These are phyloP conservation scores for Schizophyllum amplum DNA, from an alignment of 1,284 basidiomycete species.

Conservation along the genomic window DNA sequence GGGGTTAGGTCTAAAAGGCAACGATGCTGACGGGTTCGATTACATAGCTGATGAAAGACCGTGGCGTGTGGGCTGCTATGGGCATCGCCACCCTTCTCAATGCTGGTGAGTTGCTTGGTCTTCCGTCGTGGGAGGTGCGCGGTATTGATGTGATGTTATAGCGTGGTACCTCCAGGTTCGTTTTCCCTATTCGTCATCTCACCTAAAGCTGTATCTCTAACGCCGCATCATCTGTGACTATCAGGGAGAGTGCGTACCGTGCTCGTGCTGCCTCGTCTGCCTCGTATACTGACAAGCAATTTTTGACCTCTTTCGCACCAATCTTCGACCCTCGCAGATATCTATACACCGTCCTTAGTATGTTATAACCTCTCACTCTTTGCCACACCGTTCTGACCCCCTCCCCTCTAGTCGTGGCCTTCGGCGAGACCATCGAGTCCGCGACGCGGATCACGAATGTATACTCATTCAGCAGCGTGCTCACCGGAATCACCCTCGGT, in stretches of 20 bases:
- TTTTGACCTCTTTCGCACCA: no score
- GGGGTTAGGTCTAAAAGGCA: background rate
- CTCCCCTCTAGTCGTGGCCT: conserved; percentile 26
- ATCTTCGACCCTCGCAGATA: conserved; percentile 16
- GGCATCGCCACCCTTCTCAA: conserved; percentile 28
- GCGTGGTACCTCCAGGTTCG: conserved; percentile 22
- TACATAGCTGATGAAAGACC: conserved; percentile 22
- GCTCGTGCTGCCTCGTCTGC: no score
- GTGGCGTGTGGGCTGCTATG: conserved; percentile 25
- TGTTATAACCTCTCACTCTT: no score
- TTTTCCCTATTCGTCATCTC: background rate
- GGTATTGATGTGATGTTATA: background rate
- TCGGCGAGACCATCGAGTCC: conserved; percentile 23
- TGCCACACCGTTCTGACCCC: no score
- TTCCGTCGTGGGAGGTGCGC: background rate
- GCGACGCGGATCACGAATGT: conserved; percentile 28
- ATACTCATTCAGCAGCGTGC: conserved; percentile 29
- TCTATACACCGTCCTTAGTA: conserved; percentile 27
- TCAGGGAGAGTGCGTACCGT: background rate
- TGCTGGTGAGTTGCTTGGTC: conserved; percentile 2
- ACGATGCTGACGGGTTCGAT: background rate
- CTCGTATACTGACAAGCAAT: no score
- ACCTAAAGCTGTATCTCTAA: background rate
- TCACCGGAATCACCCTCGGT: conserved; percentile 25
- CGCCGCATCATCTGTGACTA: background rate